phyloP scores from a whole-genome alignment of 495 filamentous ascomycete genomes.

The Monascus purpureus region DNA sequence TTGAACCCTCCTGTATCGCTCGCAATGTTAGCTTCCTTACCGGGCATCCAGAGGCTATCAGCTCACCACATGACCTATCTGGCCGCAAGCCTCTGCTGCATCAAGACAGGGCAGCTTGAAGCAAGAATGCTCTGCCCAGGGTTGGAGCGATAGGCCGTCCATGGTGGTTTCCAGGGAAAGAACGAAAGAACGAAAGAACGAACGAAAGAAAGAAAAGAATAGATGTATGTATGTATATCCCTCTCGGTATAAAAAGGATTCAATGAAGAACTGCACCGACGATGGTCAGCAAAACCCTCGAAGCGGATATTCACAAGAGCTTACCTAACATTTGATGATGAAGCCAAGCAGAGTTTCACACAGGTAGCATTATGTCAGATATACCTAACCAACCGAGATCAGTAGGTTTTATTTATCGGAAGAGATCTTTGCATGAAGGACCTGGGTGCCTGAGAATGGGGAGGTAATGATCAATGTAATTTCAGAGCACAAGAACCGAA shows the following conservation, averaged over 20 bases:
- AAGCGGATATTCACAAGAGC: background rate
- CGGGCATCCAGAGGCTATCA: too few relatives aligned
- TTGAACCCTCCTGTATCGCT: conserved; percentile 12
- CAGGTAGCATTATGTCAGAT: conserved; percentile 3
- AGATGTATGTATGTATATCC: too few relatives aligned
- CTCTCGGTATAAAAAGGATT: too few relatives aligned
- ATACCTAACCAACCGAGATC: too few relatives aligned
- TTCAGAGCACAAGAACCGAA: too few relatives aligned
- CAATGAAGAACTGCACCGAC: too few relatives aligned
- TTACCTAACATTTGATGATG: too few relatives aligned
- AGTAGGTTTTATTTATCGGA: too few relatives aligned
- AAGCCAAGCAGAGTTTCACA: background rate
- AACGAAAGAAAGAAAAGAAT: background rate
- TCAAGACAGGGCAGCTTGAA: conserved; percentile 19
- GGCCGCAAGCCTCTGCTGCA: conserved; percentile 13
- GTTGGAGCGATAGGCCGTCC: conserved; percentile 13
- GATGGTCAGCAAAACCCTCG: background rate
- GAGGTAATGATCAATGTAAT: too few relatives aligned
- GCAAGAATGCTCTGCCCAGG: conserved; percentile 17
- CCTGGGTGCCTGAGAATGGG: too few relatives aligned
- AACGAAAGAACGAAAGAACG: background rate
- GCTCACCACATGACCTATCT: conserved; percentile 16
- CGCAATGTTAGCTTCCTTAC: conserved; percentile 15
- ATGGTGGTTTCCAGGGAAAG: too few relatives aligned
- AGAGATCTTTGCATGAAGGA: too few relatives aligned